Conservation (phyloP, 371 early-diverging fungal species). For the Rhizopus stolonifer region DNA sequence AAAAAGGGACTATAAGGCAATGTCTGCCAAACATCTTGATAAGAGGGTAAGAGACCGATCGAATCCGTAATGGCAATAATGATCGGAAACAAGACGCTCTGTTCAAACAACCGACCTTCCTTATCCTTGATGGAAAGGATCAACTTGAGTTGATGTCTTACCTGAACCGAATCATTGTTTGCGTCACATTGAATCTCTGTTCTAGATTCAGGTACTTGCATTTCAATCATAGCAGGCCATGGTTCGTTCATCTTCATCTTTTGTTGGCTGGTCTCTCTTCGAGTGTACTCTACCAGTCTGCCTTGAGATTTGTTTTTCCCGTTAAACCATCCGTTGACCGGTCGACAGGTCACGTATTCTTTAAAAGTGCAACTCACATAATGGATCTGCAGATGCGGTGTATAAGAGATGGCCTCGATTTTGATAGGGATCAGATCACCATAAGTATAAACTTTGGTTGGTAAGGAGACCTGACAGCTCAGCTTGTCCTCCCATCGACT, state of each 20-base stretch:
- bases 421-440: conserved; percentile 28
- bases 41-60: conserved; percentile 30
- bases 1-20: conserved; percentile 27
- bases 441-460: conserved; percentile 26
- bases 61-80: conserved; percentile 22
- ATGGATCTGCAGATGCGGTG: conserved; percentile 14
- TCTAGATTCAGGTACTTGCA: conserved; percentile 28
- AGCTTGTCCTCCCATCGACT: conserved; percentile 32
- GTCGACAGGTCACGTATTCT: conserved; percentile 41
- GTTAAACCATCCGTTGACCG: conserved; percentile 32
- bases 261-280: conserved; percentile 13
- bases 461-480: conserved; percentile 28
- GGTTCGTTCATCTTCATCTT: too few species aligned
- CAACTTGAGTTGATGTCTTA: conserved; percentile 31
- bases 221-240: conserved; percentile 10
- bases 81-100: conserved; percentile 25
- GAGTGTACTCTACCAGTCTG: conserved; percentile 31
- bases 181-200: conserved; percentile 33
- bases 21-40: conserved; percentile 42
- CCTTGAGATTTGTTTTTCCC: conserved; percentile 35
- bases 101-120: conserved; percentile 21
- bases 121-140: conserved; percentile 5
- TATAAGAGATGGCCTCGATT: conserved; percentile 14
- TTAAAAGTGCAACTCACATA: conserved; percentile 37
- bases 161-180: conserved; percentile 27